A percentile compares a stretch with the other conserved stretches of the same genome.
Conservation (phyloP, 139 green algal genomes). For the Gonium pectorale region DNA sequence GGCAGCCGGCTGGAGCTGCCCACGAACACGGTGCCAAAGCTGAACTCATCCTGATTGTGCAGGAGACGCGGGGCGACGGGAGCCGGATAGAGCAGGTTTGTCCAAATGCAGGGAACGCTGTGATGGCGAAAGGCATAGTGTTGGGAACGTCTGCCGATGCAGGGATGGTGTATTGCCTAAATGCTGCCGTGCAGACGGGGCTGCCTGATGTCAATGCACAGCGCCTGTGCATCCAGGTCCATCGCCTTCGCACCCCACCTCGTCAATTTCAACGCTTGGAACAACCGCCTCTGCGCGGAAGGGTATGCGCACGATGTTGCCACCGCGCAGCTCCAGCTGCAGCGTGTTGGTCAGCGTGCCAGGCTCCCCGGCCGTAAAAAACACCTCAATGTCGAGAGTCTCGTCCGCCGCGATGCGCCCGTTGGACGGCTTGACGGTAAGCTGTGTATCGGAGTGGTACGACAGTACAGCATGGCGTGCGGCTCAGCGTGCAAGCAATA, state of each 20-base stretch:
- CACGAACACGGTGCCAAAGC: conserved; percentile 71
- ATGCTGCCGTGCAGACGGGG: too few relatives aligned
- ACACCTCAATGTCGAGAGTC: conserved; percentile 69
- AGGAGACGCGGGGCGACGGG: neutral
- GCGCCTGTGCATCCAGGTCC: too few relatives aligned
- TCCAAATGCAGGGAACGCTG: too few relatives aligned
- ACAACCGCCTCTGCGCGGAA: conserved; percentile 71
- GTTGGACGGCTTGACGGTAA: conserved; percentile 52
- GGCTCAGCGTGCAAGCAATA: neutral
- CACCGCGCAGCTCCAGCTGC: conserved; percentile 68
- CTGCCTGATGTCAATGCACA: too few relatives aligned
- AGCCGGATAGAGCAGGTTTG: too few relatives aligned
- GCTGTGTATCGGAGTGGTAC: too few relatives aligned
- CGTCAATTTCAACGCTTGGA: conserved; percentile 63
- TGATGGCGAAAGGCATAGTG: too few relatives aligned
- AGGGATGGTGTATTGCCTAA: too few relatives aligned
- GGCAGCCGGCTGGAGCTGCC: conserved; percentile 55
- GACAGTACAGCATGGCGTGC: too few relatives aligned
- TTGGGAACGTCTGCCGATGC: too few relatives aligned
- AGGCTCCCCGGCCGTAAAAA: conserved; percentile 45
- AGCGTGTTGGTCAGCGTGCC: conserved; percentile 49
- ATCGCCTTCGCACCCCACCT: conserved; percentile 31
- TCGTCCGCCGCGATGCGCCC: conserved; percentile 60
- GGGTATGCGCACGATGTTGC: conserved; percentile 66
- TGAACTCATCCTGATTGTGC: conserved; percentile 67